Conservation (phyloP, 805 yeast species). For the Monosporozyma unispora region DNA sequence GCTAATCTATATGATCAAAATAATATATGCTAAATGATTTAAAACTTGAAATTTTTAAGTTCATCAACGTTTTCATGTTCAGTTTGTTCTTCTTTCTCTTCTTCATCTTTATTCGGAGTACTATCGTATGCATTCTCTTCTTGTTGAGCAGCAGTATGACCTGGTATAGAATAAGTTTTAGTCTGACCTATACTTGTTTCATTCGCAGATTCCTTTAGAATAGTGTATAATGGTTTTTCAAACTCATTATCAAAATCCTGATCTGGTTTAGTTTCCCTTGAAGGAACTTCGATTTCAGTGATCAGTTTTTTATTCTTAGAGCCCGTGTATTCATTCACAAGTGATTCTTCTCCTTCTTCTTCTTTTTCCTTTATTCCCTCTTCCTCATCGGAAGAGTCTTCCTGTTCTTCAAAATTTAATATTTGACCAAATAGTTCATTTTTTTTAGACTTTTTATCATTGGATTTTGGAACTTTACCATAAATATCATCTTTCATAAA, state of each 20-base stretch:
- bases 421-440: slow-evolving; percentile 24
- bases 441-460: slow-evolving; percentile 6
- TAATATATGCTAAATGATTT: neutral
- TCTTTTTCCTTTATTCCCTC: too few relatives aligned
- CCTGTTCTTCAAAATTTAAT: slow-evolving; percentile 22
- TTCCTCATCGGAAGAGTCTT: slow-evolving; percentile 7
- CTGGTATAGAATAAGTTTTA: neutral
- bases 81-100: neutral
- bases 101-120: neutral
- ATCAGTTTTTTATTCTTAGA: neutral
- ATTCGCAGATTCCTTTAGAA: slow-evolving; percentile 11
- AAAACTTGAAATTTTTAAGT: slow-evolving; percentile 18
- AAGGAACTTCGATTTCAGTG: neutral
- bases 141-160: neutral
- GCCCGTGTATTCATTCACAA: slow-evolving; percentile 2
- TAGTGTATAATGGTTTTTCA: slow-evolving; percentile 14
- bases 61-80: slow-evolving; percentile 10
- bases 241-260: slow-evolving; percentile 4
- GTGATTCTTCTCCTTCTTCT: slow-evolving; percentile 10
- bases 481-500: slow-evolving; percentile 30
- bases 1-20: neutral
- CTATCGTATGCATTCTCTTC: neutral
- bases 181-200: neutral
- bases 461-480: slow-evolving; percentile 15
- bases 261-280: neutral